Percentiles rank a stretch among this genome's conserved stretches.
These are phyloP conservation scores for Dactylis glomerata DNA, from an alignment of 176 grass and related monocot genomes.

Conservation along the genomic window DNA sequence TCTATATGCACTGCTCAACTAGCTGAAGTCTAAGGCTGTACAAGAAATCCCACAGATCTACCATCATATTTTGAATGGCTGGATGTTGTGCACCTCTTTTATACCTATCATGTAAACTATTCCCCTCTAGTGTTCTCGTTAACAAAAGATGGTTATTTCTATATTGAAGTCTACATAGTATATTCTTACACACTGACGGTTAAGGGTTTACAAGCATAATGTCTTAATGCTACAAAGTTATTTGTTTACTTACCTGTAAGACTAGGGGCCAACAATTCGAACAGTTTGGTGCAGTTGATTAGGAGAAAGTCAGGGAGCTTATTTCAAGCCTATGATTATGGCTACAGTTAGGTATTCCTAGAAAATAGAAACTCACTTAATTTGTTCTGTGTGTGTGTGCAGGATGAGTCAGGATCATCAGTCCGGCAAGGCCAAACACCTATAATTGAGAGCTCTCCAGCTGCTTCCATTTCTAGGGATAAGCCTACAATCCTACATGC, in stretches of 20 bases:
- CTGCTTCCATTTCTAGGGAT: constrained; percentile 32
- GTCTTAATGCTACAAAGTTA: constrained; percentile 10
- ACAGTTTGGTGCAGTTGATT: not conserved
- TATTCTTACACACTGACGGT: not conserved
- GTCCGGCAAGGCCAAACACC: constrained; percentile 24
- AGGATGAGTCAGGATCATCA: constrained; percentile 65
- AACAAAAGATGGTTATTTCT: not conserved
- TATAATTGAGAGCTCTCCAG: constrained; percentile 33
- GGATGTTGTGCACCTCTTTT: no score
- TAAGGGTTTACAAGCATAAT: not conserved
- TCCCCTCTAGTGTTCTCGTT: no score
- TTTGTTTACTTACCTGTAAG: constrained; percentile 11
- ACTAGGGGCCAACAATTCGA: not conserved
- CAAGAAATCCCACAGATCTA: no score
- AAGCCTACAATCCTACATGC: constrained; percentile 11
- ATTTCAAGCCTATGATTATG: not conserved
- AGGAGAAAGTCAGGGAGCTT: not conserved
- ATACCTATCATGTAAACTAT: no score
- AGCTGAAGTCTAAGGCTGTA: no score
- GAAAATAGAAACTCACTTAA: constrained; percentile 17
- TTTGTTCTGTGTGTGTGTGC: constrained; percentile 16
- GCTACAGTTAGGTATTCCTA: not conserved
- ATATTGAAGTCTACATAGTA: not conserved
- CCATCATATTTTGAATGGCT: no score
- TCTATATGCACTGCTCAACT: no score